Percentiles rank a stretch among this genome's conserved stretches.
These are phyloP conservation scores for Athelia sp. DNA, from an alignment of 1,284 basidiomycete genomes.

Conservation along the genomic window DNA sequence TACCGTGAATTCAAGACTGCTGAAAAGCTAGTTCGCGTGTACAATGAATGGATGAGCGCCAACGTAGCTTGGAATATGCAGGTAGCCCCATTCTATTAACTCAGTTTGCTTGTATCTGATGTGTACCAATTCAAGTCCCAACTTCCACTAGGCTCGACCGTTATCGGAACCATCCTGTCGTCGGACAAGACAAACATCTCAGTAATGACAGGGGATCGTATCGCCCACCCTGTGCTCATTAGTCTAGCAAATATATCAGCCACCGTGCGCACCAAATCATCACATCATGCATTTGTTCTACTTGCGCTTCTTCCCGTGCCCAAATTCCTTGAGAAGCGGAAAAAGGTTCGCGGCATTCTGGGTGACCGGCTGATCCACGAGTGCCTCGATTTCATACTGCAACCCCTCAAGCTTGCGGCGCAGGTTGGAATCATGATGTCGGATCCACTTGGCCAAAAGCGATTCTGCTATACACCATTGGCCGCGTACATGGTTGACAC, in stretches of 20 bases:
- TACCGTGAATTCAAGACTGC: no score
- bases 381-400: slow-evolving; percentile 22
- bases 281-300: slow-evolving; percentile 14
- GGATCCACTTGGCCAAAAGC: slow-evolving; percentile 16
- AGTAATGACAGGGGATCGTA: slow-evolving; percentile 7
- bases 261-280: slow-evolving; percentile 11
- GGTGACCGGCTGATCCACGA: slow-evolving; percentile 20
- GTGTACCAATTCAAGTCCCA: background rate
- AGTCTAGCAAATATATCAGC: slow-evolving; percentile 20
- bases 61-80: no score
- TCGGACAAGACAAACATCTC: background rate
- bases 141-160: background rate
- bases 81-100: no score
- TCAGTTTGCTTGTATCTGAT: no score
- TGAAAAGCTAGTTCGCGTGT: no score
- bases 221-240: slow-evolving; percentile 18
- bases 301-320: slow-evolving; percentile 17
- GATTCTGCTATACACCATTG: slow-evolving; percentile 9
- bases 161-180: background rate
- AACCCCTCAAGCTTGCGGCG: slow-evolving; percentile 24
- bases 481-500: slow-evolving; percentile 14
- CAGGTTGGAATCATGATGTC: slow-evolving; percentile 18
- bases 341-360: background rate
- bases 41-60: no score
- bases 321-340: slow-evolving; percentile 5